Conservation (phyloP, 768 basidiomycete species). For the Sarcodon aspratus region DNA sequence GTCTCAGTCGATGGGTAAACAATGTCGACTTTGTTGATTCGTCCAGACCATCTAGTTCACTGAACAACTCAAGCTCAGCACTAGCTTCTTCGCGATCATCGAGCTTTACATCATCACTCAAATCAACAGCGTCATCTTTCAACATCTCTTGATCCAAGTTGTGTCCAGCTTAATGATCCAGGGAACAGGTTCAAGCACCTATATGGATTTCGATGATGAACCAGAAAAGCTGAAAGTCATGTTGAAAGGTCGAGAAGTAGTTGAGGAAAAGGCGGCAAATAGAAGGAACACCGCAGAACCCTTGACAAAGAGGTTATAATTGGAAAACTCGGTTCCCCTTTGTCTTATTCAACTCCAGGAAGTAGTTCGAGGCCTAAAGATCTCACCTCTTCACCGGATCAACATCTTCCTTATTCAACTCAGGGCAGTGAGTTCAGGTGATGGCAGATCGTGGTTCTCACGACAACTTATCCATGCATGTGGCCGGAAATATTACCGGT, state of each 20-base stretch:
- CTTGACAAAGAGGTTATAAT: constrained; percentile 18
- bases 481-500: too few species aligned
- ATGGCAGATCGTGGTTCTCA: too few species aligned
- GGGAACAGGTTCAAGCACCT: constrained; percentile 67
- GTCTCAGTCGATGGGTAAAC: too few species aligned
- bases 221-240: constrained; percentile 65
- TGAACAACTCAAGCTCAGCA: constrained; percentile 5
- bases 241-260: constrained; percentile 37
- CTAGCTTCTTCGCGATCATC: constrained; percentile 14
- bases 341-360: background rate
- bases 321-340: constrained; percentile 10
- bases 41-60: constrained; percentile 8
- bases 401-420: constrained; percentile 8
- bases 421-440: background rate
- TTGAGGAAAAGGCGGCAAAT: constrained; percentile 22
- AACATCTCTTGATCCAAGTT: constrained; percentile 41
- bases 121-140: constrained; percentile 29
- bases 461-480: too few species aligned
- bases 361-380: constrained; percentile 20
- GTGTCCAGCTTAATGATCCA: constrained; percentile 67
- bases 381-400: constrained; percentile 8
- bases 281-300: constrained; percentile 19
- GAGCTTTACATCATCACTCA: constrained; percentile 25
- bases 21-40: background rate
- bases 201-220: constrained; percentile 76